A percentile compares a stretch with the other conserved stretches of the same genome.
Conservation (phyloP, 208 protist species). For the Leishmania martiniquensis region DNA sequence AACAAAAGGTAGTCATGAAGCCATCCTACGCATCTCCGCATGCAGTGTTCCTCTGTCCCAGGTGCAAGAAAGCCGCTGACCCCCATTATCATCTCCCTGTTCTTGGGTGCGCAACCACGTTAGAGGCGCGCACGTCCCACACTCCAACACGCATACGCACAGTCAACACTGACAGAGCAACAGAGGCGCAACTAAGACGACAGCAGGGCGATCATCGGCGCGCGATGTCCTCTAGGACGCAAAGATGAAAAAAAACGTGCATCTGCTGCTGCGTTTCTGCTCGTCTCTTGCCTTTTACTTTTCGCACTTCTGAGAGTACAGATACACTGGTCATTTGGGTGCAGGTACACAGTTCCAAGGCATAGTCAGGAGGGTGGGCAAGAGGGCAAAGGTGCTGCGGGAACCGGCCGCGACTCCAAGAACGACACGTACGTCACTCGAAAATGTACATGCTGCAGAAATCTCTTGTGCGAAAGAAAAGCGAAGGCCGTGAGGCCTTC, state of each 20-base stretch:
- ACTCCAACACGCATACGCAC: background rate
- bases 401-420: background rate
- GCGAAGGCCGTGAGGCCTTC: background rate
- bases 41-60: background rate
- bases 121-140: background rate
- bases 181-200: constrained; percentile 10
- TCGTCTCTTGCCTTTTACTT: background rate
- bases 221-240: background rate
- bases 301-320: background rate
- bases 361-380: background rate
- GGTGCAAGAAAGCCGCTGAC: background rate
- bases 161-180: constrained; percentile 1
- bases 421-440: background rate
- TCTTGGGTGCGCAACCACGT: background rate
- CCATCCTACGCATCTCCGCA: background rate
- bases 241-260: background rate
- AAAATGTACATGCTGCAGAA: background rate
- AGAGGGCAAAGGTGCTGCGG: background rate
- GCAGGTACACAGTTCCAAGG: background rate
- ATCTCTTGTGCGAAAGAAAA: background rate
- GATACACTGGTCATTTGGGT: background rate
- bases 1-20: constrained; percentile 13
- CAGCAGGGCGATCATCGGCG: background rate
- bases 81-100: background rate
- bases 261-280: background rate